Evolutionary conservation across 2,329 filamentous ascomycete species (phyloP).

Genomic region (Graphiopsis chlorocephala): DNA sequence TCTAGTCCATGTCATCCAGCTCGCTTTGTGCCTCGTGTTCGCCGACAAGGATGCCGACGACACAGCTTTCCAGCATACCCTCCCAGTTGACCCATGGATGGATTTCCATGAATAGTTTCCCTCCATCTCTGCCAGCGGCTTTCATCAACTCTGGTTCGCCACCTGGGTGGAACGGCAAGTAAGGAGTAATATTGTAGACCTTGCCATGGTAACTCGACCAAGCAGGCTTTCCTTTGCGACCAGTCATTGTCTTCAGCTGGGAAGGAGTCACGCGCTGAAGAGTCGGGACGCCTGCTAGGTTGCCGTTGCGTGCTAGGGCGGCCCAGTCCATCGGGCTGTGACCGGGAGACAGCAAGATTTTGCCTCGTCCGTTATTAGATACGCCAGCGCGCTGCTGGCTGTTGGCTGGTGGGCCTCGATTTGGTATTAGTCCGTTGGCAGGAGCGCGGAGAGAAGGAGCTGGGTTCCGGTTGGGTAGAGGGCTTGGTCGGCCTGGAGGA

Average conservation of each 20-base stretch:
- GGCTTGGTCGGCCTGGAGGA: constrained; percentile 26
- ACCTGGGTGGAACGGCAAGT: constrained; percentile 86
- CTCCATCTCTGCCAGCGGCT: constrained; percentile 67
- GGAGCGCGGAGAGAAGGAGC: constrained; percentile 42
- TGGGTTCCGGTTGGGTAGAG: constrained; percentile 27
- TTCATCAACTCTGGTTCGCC: constrained; percentile 80
- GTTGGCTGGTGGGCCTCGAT: constrained; percentile 41
- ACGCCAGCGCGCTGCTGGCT: constrained; percentile 41
- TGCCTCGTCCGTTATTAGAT: constrained; percentile 43
- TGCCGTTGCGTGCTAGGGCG: constrained; percentile 57
- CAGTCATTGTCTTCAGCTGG: constrained; percentile 74
- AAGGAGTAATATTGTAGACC: constrained; percentile 92
- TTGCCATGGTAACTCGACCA: constrained; percentile 88
- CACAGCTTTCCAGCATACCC: constrained; percentile 60
- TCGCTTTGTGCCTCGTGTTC: constrained; percentile 46
- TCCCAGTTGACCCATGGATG: constrained; percentile 70
- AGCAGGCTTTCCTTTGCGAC: constrained; percentile 74
- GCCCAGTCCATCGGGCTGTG: constrained; percentile 98
- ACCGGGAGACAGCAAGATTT: constrained; percentile 81
- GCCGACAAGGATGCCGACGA: constrained; percentile 60
- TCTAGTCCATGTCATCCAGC: constrained; percentile 61
- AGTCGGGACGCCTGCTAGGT: constrained; percentile 50
- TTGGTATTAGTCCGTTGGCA: constrained; percentile 48
- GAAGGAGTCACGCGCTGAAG: constrained; percentile 74
- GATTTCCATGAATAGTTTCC: constrained; percentile 60